phyloP scores from a whole-genome alignment of 306 rosid species.

The Urtica urens region DNA sequence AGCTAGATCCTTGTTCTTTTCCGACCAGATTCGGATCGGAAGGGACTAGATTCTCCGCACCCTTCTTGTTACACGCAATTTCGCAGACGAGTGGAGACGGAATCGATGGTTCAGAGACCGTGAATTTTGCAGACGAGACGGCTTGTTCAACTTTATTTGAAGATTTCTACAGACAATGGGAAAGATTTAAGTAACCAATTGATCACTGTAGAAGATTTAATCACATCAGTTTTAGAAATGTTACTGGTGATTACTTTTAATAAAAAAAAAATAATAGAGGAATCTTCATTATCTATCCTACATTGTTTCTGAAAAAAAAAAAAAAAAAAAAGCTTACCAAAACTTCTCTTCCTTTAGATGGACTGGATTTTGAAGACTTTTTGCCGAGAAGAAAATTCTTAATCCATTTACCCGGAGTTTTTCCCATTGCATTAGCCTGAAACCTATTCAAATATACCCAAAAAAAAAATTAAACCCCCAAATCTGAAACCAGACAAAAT shows the following conservation, averaged over 20 bases:
- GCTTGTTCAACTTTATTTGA: slow-evolving; percentile 28
- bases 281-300: not conserved
- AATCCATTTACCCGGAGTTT: slow-evolving; percentile 28
- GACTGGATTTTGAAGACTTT: slow-evolving; percentile 24
- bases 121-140: slow-evolving; percentile 32
- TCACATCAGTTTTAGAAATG: no score
- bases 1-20: slow-evolving; percentile 12
- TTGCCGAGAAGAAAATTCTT: slow-evolving; percentile 23
- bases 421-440: slow-evolving; percentile 20
- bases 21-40: slow-evolving; percentile 16
- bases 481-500: slow-evolving; percentile 4
- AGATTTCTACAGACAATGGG: slow-evolving; percentile 33
- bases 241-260: no score
- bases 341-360: slow-evolving; percentile 25
- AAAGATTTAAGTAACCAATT: slow-evolving; percentile 15
- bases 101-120: slow-evolving; percentile 24
- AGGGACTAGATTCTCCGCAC: slow-evolving; percentile 30
- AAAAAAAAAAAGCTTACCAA: not conserved
- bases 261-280: not conserved
- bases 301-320: not conserved
- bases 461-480: not conserved
- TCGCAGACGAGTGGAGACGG: slow-evolving; percentile 31
- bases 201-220: not conserved
- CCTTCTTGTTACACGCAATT: slow-evolving; percentile 20
- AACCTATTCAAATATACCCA: not conserved